Conservation (phyloP, 2,329 filamentous ascomycete genomes). For the Calycina herbarum region DNA sequence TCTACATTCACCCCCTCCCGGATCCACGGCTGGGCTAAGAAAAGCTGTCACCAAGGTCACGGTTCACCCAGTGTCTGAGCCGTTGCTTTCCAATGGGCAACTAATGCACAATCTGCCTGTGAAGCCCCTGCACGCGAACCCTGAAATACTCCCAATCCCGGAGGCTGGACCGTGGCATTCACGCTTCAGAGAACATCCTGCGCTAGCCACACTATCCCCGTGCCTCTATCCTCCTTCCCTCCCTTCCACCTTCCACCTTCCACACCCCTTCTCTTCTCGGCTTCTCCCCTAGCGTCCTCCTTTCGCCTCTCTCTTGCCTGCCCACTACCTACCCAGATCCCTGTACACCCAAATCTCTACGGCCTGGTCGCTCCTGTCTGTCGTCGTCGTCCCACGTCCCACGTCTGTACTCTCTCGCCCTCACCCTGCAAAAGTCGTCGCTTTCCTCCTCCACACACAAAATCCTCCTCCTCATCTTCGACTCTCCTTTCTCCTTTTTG, state of each 20-base stretch:
- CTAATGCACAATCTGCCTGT: not conserved
- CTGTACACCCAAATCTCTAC: slow-evolving; percentile 2
- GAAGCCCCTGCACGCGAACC: not conserved
- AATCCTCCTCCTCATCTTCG: not conserved
- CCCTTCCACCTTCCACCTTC: not conserved
- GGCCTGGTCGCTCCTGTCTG: not conserved
- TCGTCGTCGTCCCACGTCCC: not conserved
- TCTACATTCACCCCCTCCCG: not conserved
- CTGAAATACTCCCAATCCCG: not conserved
- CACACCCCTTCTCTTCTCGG: not conserved
- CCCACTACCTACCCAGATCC: not conserved
- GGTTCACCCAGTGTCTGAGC: not conserved
- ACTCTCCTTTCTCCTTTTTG: slow-evolving; percentile 10
- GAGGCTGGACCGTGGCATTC: not conserved
- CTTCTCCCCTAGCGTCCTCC: not conserved
- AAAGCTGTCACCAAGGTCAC: not conserved
- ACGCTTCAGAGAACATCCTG: too few relatives aligned
- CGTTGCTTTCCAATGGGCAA: not conserved
- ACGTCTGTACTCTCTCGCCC: not conserved
- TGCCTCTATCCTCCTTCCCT: not conserved
- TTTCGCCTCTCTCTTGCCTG: not conserved
- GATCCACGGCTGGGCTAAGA: slow-evolving; percentile 3
- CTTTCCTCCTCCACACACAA: slow-evolving; percentile 6
- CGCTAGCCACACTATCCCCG: too few relatives aligned
- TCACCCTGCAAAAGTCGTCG: slow-evolving; percentile 1